These are phyloP conservation scores for Avena insularis DNA, from an alignment of 176 grass and related monocot genomes.

Conservation along the genomic window DNA sequence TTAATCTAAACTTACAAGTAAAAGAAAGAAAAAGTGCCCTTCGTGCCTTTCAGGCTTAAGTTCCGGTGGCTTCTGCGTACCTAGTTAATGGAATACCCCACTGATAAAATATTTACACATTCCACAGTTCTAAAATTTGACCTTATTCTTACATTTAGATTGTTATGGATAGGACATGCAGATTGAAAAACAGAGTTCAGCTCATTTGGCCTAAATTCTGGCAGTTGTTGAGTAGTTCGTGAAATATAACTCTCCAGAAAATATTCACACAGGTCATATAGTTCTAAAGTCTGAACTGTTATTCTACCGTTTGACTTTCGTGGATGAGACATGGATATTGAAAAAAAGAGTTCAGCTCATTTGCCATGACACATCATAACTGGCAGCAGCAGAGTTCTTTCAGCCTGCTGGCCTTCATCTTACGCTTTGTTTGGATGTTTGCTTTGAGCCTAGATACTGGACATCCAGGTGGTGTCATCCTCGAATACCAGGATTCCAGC, in stretches of 20 bases:
- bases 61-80: neutral
- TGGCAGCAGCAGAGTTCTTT: constrained; percentile 4
- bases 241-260: neutral
- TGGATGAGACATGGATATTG: constrained; percentile 10
- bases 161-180: neutral
- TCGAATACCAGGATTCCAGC: too few relatives aligned
- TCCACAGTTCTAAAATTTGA: neutral
- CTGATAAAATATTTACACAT: neutral
- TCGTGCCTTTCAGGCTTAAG: neutral
- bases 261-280: neutral
- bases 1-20: neutral
- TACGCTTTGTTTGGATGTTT: neutral
- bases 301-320: neutral
- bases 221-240: neutral
- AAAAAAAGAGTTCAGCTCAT: neutral
- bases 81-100: neutral
- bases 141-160: neutral
- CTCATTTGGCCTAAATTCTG: neutral
- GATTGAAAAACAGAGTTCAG: too few relatives aligned
- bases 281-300: neutral
- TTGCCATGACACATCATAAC: neutral
- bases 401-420: neutral
- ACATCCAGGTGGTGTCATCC: too few relatives aligned
- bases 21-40: neutral
- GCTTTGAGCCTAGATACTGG: too few relatives aligned